These are phyloP conservation scores for Nicotiana otophora DNA, from an alignment of 257 asterid species.

Conservation along the genomic window DNA sequence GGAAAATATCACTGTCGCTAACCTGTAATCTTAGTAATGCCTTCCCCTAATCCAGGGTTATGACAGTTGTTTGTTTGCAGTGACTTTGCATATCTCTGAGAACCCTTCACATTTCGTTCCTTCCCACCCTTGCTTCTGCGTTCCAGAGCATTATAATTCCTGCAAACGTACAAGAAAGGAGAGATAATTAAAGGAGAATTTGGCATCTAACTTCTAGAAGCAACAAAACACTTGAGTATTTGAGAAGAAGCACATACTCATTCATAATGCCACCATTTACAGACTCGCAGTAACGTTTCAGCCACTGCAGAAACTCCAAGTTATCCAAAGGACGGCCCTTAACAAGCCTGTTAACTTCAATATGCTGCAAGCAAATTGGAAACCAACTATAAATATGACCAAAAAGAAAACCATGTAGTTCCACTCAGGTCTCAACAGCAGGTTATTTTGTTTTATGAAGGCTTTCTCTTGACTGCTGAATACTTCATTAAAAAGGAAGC, in stretches of 20 bases:
- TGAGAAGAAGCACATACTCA: slow-evolving; percentile 41
- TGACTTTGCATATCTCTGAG: slow-evolving; percentile 63
- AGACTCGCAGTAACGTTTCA: slow-evolving; percentile 88
- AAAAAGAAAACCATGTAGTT: not conserved
- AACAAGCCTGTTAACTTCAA: slow-evolving; percentile 86
- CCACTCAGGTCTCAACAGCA: not conserved
- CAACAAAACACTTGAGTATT: slow-evolving; percentile 4
- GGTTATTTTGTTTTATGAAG: not conserved
- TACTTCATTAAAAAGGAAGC: not conserved
- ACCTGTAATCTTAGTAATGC: slow-evolving; percentile 42
- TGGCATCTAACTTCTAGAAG: not conserved
- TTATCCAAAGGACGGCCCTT: slow-evolving; percentile 93
- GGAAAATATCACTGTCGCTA: slow-evolving; percentile 7
- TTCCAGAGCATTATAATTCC: slow-evolving; percentile 82
- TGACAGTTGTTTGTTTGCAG: slow-evolving; percentile 54
- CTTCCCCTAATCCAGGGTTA: slow-evolving; percentile 40
- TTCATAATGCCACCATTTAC: slow-evolving; percentile 80
- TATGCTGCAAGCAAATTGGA: slow-evolving; percentile 51
- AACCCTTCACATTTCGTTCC: slow-evolving; percentile 46
- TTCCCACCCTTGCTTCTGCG: slow-evolving; percentile 80
- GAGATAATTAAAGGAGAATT: not conserved
- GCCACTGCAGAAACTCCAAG: slow-evolving; percentile 95
- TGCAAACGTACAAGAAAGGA: slow-evolving; percentile 25
- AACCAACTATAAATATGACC: not conserved
- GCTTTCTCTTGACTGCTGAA: not conserved